phyloP scores from a whole-genome alignment of 2,329 filamentous ascomycete species.

The Aspergillus pseudoterreus region DNA sequence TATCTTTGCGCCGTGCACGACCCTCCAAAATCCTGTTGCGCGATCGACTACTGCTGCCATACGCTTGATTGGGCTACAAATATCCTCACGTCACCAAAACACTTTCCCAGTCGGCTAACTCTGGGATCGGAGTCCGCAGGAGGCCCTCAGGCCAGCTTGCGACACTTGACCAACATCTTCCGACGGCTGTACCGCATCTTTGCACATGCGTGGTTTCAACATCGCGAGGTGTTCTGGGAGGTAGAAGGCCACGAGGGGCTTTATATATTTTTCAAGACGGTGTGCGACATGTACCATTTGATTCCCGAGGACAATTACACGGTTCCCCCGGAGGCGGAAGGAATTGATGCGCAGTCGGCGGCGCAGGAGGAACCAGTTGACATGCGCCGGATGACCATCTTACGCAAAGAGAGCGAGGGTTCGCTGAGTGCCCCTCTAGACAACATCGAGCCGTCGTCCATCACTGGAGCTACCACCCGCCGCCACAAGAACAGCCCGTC shows the following conservation, averaged over 20 bases:
- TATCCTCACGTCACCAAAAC: constrained; percentile 87
- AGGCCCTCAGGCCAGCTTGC: constrained; percentile 42
- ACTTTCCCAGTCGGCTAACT: constrained; percentile 82
- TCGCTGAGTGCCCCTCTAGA: constrained; percentile 16
- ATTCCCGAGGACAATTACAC: constrained; percentile 95
- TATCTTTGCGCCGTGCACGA: constrained; percentile 98
- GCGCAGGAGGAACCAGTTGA: constrained; percentile 20
- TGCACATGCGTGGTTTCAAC: constrained; percentile 98
- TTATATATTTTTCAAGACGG: constrained; percentile 95
- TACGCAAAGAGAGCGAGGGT: constrained; percentile 31
- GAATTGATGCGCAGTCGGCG: constrained; percentile 55
- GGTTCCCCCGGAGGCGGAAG: constrained; percentile 87
- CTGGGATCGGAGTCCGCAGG: constrained; percentile 48
- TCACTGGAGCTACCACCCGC: constrained; percentile 67
- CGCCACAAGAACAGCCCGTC: constrained; percentile 80
- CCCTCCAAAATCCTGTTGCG: constrained; percentile 92
- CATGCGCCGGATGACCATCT: constrained; percentile 33
- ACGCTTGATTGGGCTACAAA: constrained; percentile 97
- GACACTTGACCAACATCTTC: constrained; percentile 90
- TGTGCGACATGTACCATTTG: constrained; percentile 87
- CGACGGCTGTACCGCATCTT: constrained; percentile 93
- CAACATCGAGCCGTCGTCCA: constrained; percentile 43
- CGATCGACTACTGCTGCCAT: constrained; percentile 98
- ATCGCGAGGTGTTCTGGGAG: constrained; percentile 90
- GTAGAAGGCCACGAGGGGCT: constrained; percentile 87